Evolutionary conservation across 176 grass and related monocot species (phyloP).

Genomic region (Musa schizocarpa): DNA sequence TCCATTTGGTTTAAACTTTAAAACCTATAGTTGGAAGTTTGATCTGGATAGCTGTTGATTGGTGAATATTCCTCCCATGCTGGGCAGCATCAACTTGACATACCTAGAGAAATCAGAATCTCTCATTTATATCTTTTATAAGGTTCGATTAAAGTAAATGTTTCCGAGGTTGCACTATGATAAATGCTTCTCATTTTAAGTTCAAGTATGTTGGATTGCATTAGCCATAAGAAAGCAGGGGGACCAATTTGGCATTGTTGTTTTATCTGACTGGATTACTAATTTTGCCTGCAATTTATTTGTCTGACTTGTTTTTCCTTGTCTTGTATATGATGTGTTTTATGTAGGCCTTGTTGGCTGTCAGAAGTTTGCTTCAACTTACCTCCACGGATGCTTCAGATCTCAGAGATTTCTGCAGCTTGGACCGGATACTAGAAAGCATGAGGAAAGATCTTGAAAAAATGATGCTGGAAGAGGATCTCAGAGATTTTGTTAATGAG

Average conservation of each 20-base stretch:
- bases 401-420: slow-evolving; percentile 41
- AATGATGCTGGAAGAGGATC: slow-evolving; percentile 42
- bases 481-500: slow-evolving; percentile 54
- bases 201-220: no score
- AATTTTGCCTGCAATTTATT: no score
- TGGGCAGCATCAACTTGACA: neutral
- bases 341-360: slow-evolving; percentile 57
- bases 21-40: neutral
- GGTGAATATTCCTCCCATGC: neutral
- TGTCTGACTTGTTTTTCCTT: neutral
- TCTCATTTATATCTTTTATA: neutral
- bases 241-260: no score
- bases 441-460: slow-evolving; percentile 55
- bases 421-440: slow-evolving; percentile 33
- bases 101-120: neutral
- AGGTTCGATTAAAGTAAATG: no score
- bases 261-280: no score
- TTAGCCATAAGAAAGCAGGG: no score
- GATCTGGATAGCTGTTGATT: neutral
- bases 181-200: no score
- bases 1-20: no score
- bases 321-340: neutral
- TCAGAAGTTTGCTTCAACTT: slow-evolving; percentile 59
- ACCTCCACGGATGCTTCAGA: slow-evolving; percentile 31
- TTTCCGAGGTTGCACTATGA: no score